A percentile compares a stretch with the other conserved stretches of the same genome.
Evolutionary conservation across 805 yeast genomes (phyloP).

Genomic region (Nakazawaea ishiwadae): DNA sequence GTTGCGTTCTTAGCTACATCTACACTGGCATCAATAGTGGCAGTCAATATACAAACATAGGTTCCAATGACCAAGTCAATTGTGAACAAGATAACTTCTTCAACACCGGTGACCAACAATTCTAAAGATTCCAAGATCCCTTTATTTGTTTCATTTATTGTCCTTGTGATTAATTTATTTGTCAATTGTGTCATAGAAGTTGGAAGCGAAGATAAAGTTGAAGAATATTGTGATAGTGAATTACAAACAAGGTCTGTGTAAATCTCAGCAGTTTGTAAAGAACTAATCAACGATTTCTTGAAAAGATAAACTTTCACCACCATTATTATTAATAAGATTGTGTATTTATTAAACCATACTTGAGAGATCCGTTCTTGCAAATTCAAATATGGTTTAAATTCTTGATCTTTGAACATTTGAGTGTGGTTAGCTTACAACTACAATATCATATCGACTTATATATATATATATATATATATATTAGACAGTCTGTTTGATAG

Average conservation of each 20-base stretch:
- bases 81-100: constrained; percentile 55
- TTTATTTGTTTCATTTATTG: constrained; percentile 43
- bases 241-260: constrained; percentile 42
- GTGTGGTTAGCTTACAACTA: constrained; percentile 11
- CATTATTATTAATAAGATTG: constrained; percentile 51
- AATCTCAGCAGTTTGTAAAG: constrained; percentile 34
- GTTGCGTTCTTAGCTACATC: constrained; percentile 73
- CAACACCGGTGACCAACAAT: constrained; percentile 49
- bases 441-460: background rate
- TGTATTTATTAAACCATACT: constrained; percentile 59
- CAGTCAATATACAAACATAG: constrained; percentile 73
- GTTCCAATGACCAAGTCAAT: constrained; percentile 81
- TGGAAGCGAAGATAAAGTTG: constrained; percentile 41
- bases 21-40: constrained; percentile 69
- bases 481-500: background rate
- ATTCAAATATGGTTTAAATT: constrained; percentile 33
- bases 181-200: constrained; percentile 51
- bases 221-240: constrained; percentile 35
- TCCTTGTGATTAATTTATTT: constrained; percentile 42
- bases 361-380: constrained; percentile 56
- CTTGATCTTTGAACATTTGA: background rate
- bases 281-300: constrained; percentile 36
- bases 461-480: background rate
- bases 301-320: constrained; percentile 60
- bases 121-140: constrained; percentile 40